These are phyloP conservation scores for Stachybotrys echinatus DNA, from an alignment of 2,329 filamentous ascomycete species.

Conservation along the genomic window DNA sequence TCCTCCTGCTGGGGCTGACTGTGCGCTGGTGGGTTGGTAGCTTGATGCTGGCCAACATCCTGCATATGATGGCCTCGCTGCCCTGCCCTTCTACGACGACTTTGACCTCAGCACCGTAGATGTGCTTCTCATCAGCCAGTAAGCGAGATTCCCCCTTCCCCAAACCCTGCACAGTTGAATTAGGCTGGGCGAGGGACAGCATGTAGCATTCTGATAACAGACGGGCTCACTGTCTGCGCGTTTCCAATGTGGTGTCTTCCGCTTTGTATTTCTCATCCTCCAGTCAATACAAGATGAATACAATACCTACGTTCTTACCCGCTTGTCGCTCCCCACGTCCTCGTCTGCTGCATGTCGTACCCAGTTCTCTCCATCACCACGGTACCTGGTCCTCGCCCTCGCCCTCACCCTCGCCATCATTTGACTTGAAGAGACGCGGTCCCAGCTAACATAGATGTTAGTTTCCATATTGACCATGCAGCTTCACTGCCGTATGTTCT, in stretches of 20 bases:
- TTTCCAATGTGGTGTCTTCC: not conserved
- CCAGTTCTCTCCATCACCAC: not conserved
- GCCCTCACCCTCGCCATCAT: not conserved
- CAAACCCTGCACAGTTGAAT: constrained; percentile 4
- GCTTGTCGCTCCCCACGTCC: constrained; percentile 12
- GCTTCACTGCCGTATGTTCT: constrained; percentile 96
- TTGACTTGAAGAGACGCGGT: constrained; percentile 7
- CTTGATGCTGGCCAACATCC: constrained; percentile 97
- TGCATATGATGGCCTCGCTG: constrained; percentile 88
- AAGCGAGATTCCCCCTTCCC: constrained; percentile 42
- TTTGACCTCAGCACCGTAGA: constrained; percentile 97
- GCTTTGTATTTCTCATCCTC: constrained; percentile 6
- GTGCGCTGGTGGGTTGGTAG: constrained; percentile 36
- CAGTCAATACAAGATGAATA: constrained; percentile 32
- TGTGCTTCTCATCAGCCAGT: constrained; percentile 97
- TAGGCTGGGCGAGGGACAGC: constrained; percentile 19
- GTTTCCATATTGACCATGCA: constrained; percentile 98
- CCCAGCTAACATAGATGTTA: constrained; percentile 34
- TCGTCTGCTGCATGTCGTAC: constrained; percentile 13
- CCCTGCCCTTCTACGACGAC: constrained; percentile 95
- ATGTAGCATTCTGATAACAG: constrained; percentile 12
- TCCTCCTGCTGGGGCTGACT: constrained; percentile 5
- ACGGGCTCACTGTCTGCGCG: not conserved
- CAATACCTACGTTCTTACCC: constrained; percentile 24
- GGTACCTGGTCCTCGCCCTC: constrained; percentile 3